Conservation (phyloP, 345 rosid species). For the Ceriops zippeliana region DNA sequence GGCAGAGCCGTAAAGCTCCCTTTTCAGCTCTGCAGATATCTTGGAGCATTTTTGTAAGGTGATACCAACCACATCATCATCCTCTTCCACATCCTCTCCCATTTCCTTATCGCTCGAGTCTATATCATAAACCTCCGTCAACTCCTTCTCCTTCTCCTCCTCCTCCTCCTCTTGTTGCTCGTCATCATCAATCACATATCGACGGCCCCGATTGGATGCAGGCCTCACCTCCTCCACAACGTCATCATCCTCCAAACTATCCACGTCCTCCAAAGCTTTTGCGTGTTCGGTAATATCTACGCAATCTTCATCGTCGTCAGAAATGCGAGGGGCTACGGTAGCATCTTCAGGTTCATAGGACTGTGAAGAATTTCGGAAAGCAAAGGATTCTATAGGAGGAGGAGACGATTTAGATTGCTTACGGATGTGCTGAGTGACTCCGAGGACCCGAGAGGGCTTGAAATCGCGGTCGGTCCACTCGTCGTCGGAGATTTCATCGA, state of each 20-base stretch:
- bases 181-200: constrained; percentile 75
- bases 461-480: constrained; percentile 80
- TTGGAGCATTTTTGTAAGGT: constrained; percentile 85
- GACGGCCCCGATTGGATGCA: constrained; percentile 45
- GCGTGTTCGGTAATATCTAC: constrained; percentile 34
- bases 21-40: constrained; percentile 69
- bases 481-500: constrained; percentile 84
- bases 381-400: constrained; percentile 70
- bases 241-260: constrained; percentile 49
- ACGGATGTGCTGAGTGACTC: constrained; percentile 7
- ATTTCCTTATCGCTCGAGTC: constrained; percentile 43
- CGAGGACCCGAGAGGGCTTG: constrained; percentile 73
- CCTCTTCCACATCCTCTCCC: constrained; percentile 19
- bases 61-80: constrained; percentile 76
- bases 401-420: constrained; percentile 11
- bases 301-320: constrained; percentile 45
- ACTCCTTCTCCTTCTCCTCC: constrained; percentile 32
- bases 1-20: constrained; percentile 74
- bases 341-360: too few species aligned
- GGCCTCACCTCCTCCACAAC: constrained; percentile 18
- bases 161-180: constrained; percentile 33
- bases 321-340: not conserved
- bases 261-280: constrained; percentile 28
- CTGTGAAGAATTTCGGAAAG: constrained; percentile 28
- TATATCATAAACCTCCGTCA: constrained; percentile 30